phyloP scores from a whole-genome alignment of 306 rosid species.

The Erythrophleum fordii region DNA sequence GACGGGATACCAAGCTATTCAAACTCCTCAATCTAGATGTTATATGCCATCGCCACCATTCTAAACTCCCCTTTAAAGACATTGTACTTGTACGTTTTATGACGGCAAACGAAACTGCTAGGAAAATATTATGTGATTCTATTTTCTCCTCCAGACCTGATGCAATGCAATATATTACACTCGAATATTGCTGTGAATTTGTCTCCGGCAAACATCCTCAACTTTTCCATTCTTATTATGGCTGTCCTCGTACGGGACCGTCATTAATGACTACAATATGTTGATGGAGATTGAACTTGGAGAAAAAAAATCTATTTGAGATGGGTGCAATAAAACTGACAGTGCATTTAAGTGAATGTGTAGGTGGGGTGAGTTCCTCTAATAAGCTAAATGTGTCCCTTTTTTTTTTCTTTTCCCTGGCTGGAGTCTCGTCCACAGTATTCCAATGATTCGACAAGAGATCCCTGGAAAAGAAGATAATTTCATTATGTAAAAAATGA shows the following conservation, averaged over 20 bases:
- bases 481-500: not conserved
- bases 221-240: not conserved
- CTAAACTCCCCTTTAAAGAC: not conserved
- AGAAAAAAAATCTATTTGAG: too few species aligned
- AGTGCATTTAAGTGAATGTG: not conserved
- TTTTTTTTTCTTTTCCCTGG: not conserved
- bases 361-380: not conserved
- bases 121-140: not conserved
- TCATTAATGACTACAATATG: not conserved
- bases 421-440: not conserved
- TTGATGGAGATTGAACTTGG: not conserved
- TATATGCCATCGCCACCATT: not conserved
- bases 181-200: not conserved
- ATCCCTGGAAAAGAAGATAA: not conserved
- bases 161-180: not conserved
- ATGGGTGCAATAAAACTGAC: not conserved
- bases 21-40: not conserved
- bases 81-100: conserved; percentile 4
- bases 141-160: not conserved
- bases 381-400: too few species aligned
- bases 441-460: not conserved
- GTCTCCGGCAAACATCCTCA: not conserved
- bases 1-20: not conserved
- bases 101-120: not conserved
- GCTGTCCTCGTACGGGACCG: not conserved